These are phyloP conservation scores for Kodamaea kaohsiungensis DNA, from an alignment of 805 yeast genomes.

Conservation along the genomic window DNA sequence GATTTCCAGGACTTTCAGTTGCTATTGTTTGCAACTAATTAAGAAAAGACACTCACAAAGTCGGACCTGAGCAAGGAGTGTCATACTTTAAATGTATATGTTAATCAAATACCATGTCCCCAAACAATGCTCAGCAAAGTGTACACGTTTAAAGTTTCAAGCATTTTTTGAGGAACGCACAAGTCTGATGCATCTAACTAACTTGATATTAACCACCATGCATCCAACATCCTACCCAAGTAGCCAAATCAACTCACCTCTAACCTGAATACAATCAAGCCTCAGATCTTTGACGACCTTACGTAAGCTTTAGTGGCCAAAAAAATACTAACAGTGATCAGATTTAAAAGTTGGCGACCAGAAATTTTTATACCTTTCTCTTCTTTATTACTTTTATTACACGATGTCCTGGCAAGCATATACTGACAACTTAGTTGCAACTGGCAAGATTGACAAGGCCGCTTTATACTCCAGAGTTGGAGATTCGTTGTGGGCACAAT, in stretches of 20 bases:
- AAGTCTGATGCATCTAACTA: background rate
- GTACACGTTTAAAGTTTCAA: too few relatives aligned
- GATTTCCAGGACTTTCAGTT: too few relatives aligned
- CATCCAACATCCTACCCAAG: background rate
- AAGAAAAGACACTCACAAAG: too few relatives aligned
- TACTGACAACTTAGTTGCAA: constrained; percentile 87
- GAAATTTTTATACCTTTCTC: constrained; percentile 2
- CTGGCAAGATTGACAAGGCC: constrained; percentile 89
- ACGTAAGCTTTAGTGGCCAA: background rate
- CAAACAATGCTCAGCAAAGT: too few relatives aligned
- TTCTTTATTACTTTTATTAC: background rate
- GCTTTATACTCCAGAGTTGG: constrained; percentile 94
- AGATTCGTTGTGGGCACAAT: constrained; percentile 90
- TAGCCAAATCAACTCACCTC: background rate
- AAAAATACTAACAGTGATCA: background rate
- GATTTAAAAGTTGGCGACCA: constrained; percentile 2
- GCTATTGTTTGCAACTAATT: too few relatives aligned
- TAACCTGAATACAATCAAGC: background rate
- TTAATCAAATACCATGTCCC: too few relatives aligned
- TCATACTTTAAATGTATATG: too few relatives aligned
- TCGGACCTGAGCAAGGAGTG: too few relatives aligned
- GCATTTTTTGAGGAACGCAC: too few relatives aligned
- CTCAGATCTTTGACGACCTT: constrained; percentile 2
- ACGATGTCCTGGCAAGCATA: constrained; percentile 60
- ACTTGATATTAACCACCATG: background rate